phyloP scores from a whole-genome alignment of 805 yeast species.

The Ogataea naganishii region DNA sequence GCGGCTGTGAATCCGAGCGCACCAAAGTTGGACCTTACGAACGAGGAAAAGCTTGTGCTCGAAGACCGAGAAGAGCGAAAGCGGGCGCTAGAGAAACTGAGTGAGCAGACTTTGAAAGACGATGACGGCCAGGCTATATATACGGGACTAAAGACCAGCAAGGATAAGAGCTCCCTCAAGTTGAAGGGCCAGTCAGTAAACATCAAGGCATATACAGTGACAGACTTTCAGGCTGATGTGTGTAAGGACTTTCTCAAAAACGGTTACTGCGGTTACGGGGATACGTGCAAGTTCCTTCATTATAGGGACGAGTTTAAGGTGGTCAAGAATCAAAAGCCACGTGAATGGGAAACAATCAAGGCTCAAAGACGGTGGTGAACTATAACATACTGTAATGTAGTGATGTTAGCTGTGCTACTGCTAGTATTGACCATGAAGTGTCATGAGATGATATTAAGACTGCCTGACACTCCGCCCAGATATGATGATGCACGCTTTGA shows the following conservation, averaged over 20 bases:
- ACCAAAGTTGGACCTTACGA: constrained; percentile 5
- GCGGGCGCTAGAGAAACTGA: constrained; percentile 2
- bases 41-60: constrained; percentile 13
- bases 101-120: constrained; percentile 2
- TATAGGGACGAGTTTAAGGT: constrained; percentile 77
- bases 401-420: no score
- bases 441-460: no score
- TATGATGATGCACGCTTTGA: no score
- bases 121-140: constrained; percentile 17
- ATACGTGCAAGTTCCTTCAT: constrained; percentile 90
- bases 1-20: background rate
- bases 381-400: no score
- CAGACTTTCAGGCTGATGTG: constrained; percentile 88
- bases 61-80: constrained; percentile 11
- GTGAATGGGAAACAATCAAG: constrained; percentile 81
- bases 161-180: constrained; percentile 6
- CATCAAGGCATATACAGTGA: constrained; percentile 56
- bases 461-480: no score
- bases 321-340: constrained; percentile 23
- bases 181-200: constrained; percentile 28
- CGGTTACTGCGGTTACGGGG: constrained; percentile 97
- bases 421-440: no score
- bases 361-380: no score
- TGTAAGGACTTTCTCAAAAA: constrained; percentile 88
- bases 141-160: constrained; percentile 15